Conservation (phyloP, 2,329 filamentous ascomycete genomes). For the Fusarium sp. region DNA sequence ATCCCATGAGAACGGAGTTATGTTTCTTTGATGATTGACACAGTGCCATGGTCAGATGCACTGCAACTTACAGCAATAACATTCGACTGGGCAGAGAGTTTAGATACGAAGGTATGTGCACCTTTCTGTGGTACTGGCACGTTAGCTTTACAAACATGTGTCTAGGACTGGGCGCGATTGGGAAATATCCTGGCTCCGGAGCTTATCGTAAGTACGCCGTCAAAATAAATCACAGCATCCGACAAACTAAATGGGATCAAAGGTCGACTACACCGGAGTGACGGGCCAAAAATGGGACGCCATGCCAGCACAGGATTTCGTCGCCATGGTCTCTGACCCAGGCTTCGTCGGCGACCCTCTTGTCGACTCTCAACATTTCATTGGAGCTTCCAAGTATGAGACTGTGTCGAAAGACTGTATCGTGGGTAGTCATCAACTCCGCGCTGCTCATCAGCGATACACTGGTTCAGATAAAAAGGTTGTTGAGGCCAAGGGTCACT, state of each 20-base stretch:
- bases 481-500: slow-evolving; percentile 4
- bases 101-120: not conserved
- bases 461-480: not conserved
- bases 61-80: not conserved
- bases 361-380: slow-evolving; percentile 5
- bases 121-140: too few species aligned
- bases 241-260: rapidly evolving
- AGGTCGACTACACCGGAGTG: slow-evolving; percentile 6
- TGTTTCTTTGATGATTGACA: not conserved
- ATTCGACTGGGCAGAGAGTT: slow-evolving; percentile 4
- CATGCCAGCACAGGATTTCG: slow-evolving; percentile 1
- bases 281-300: not conserved
- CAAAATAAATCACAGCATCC: not conserved
- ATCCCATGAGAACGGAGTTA: rapidly evolving
- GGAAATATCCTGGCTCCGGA: not conserved
- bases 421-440: not conserved
- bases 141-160: rapidly evolving
- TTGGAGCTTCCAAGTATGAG: slow-evolving; percentile 1
- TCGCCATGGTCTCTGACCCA: slow-evolving; percentile 1
- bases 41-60: not conserved
- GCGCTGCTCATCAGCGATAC: slow-evolving; percentile 15
- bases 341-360: slow-evolving; percentile 8
- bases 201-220: not conserved
- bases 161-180: slow-evolving; percentile 1
- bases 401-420: not conserved